These are phyloP conservation scores for Saccharomyces hybrid DNA, from an alignment of 1,139 yeast species.

Conservation along the genomic window DNA sequence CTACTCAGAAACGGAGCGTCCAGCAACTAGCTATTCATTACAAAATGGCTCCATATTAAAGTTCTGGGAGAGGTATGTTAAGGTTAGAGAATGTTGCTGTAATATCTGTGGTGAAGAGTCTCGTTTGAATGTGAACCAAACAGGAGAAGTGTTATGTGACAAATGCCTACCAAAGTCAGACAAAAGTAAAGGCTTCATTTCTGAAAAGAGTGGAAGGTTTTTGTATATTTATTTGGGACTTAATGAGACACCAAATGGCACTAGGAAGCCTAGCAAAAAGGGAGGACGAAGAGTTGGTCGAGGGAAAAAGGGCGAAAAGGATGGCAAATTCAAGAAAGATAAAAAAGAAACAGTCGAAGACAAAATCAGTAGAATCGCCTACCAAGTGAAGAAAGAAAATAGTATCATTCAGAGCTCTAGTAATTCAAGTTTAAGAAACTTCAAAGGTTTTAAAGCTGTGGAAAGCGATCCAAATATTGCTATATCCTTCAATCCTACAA, in stretches of 20 bases:
- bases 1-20: slow-evolving; percentile 31
- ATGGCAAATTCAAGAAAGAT: slow-evolving; percentile 12
- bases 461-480: not conserved
- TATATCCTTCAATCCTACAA: not conserved
- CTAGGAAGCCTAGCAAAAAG: slow-evolving; percentile 7
- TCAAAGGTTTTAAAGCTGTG: slow-evolving; percentile 28
- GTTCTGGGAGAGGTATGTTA: slow-evolving; percentile 42
- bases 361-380: slow-evolving; percentile 22
- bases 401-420: slow-evolving; percentile 26
- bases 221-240: slow-evolving; percentile 44
- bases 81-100: slow-evolving; percentile 47
- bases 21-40: slow-evolving; percentile 45
- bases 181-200: slow-evolving; percentile 29
- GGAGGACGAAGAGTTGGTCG: slow-evolving; percentile 9
- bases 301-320: slow-evolving; percentile 14
- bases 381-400: slow-evolving; percentile 22
- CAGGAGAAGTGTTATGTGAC: slow-evolving; percentile 36
- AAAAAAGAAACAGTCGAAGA: slow-evolving; percentile 17
- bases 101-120: slow-evolving; percentile 38
- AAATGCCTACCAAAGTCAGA: slow-evolving; percentile 35
- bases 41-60: slow-evolving; percentile 49
- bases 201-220: slow-evolving; percentile 45
- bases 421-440: slow-evolving; percentile 27
- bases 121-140: slow-evolving; percentile 37
- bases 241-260: slow-evolving; percentile 33